These are phyloP conservation scores for Cucurbita moschata DNA, from an alignment of 306 rosid species.

Conservation along the genomic window DNA sequence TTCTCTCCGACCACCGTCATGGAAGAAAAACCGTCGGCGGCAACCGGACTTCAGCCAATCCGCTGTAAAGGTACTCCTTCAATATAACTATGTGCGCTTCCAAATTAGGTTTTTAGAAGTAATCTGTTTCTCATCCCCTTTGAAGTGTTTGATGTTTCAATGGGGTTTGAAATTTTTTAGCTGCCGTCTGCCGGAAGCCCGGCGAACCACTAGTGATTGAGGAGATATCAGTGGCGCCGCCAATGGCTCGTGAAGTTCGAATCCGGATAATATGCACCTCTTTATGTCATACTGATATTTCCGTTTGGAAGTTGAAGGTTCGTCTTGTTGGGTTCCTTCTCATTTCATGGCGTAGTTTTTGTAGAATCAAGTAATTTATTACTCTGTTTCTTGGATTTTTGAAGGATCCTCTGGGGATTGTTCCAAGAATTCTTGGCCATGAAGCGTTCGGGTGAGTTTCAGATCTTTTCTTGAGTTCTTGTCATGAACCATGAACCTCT, in stretches of 20 bases:
- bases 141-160: neutral
- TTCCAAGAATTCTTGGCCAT: conserved; percentile 68
- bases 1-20: neutral
- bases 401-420: conserved; percentile 44
- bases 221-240: conserved; percentile 71
- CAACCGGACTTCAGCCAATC: neutral
- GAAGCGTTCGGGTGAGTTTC: conserved; percentile 62
- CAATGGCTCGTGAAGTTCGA: conserved; percentile 56
- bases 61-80: neutral
- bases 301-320: conserved; percentile 65
- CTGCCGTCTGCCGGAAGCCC: conserved; percentile 50
- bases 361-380: neutral
- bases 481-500: no score
- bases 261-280: conserved; percentile 58
- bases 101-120: neutral
- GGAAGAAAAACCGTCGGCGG: neutral
- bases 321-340: neutral
- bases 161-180: conserved; percentile 14
- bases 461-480: no score
- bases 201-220: conserved; percentile 52
- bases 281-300: conserved; percentile 61
- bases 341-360: neutral
- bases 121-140: neutral
- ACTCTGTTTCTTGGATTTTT: neutral
- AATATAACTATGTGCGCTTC: neutral